Conservation (phyloP, 257 asterid genomes). For the Paulownia fortunei region DNA sequence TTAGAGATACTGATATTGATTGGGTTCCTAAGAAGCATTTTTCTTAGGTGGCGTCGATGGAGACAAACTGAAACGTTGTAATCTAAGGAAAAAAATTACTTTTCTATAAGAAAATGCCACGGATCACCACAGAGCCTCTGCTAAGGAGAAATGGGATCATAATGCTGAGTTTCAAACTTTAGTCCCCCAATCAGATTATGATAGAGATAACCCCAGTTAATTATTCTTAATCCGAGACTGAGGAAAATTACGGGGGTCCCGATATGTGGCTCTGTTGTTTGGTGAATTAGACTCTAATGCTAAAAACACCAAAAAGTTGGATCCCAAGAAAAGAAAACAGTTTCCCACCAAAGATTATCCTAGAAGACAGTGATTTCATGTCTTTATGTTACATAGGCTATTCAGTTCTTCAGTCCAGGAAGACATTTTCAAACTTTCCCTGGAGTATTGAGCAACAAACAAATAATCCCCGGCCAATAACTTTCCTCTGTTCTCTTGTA, state of each 20-base stretch:
- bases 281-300: not conserved
- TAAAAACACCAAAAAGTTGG: conserved; percentile 24
- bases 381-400: not conserved
- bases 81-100: conserved; percentile 23
- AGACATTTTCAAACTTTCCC: not conserved
- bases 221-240: not conserved
- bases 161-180: not conserved
- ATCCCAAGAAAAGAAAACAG: not conserved
- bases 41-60: conserved; percentile 42
- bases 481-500: no score
- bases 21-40: not conserved
- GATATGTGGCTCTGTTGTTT: conserved; percentile 5
- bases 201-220: not conserved
- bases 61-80: conserved; percentile 29
- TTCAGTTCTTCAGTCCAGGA: not conserved
- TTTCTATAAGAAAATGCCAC: not conserved
- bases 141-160: not conserved
- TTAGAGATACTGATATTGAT: not conserved
- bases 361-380: not conserved
- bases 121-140: not conserved
- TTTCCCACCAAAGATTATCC: not conserved
- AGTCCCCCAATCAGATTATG: not conserved
- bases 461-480: no score
- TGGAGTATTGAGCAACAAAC: no score
- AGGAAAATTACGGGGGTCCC: not conserved